Evolutionary conservation across 176 grass and related monocot genomes (phyloP).

Genomic region (bread wheat (Triticum aestivum)): IWGSC_CS_RefSeq_v2.1 NC_057798.1:16145623-16146122

Average conservation of each 20-base stretch:
- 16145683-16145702: no score
- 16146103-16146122: no score
- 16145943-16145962: neutral
- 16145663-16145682: no score
- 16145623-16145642: no score
- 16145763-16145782: slow-evolving; percentile 3
- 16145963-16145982: slow-evolving; percentile 29
- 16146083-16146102: no score
- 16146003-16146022: slow-evolving; percentile 26
- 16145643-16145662: no score
- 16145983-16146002: slow-evolving; percentile 21
- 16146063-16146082: no score
- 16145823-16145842: neutral
- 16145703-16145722: no score
- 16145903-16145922: slow-evolving; percentile 34
- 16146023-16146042: neutral
- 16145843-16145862: neutral
- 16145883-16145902: slow-evolving; percentile 14
- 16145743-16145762: slow-evolving; percentile 28
- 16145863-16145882: slow-evolving; percentile 14
- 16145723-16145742: slow-evolving; percentile 26
- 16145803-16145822: neutral
- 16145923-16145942: neutral
- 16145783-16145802: slow-evolving; percentile 27
- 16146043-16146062: no score